phyloP scores from a whole-genome alignment of 2,329 filamentous ascomycete genomes.

The Thielaviopsis musarum region DNA sequence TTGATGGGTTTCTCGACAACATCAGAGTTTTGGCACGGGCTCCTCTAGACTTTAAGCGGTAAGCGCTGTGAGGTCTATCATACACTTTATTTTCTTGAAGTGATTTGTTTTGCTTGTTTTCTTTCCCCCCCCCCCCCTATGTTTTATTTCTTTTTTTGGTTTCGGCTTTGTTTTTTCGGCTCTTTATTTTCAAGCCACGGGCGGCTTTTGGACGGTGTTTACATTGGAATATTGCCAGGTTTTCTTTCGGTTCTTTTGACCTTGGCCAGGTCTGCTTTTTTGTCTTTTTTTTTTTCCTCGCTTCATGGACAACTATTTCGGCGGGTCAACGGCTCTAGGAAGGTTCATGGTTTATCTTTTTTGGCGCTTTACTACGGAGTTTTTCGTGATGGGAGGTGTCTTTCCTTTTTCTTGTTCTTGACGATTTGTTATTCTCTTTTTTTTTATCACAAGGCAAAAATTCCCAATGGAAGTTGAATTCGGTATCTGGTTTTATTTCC shows the following conservation, averaged over 20 bases:
- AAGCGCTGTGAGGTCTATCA: neutral
- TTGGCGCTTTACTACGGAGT: neutral
- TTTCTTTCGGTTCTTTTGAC: neutral
- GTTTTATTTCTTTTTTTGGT: neutral
- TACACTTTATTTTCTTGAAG: neutral
- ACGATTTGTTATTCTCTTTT: neutral
- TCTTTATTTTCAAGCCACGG: too few species aligned
- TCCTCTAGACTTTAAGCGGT: conserved; percentile 19
- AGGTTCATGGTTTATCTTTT: neutral
- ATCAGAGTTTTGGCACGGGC: conserved; percentile 40
- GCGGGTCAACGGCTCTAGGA: neutral
- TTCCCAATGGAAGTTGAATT: too few species aligned
- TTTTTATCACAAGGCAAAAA: neutral
- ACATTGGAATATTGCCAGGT: neutral
- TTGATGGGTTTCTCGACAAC: conserved; percentile 63
- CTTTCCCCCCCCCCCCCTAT: neutral
- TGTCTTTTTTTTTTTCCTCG: neutral
- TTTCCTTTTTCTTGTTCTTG: neutral
- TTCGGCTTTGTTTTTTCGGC: neutral
- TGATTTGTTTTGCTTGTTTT: neutral
- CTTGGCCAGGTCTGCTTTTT: neutral
- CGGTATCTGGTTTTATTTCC: too few species aligned
- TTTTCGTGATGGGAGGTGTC: neutral
- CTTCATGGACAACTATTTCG: neutral
- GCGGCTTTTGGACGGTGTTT: neutral